A percentile compares a stretch with the other conserved stretches of the same genome.
Conservation (phyloP, 208 protist genomes). For the Novymonas esmeraldas region DNA sequence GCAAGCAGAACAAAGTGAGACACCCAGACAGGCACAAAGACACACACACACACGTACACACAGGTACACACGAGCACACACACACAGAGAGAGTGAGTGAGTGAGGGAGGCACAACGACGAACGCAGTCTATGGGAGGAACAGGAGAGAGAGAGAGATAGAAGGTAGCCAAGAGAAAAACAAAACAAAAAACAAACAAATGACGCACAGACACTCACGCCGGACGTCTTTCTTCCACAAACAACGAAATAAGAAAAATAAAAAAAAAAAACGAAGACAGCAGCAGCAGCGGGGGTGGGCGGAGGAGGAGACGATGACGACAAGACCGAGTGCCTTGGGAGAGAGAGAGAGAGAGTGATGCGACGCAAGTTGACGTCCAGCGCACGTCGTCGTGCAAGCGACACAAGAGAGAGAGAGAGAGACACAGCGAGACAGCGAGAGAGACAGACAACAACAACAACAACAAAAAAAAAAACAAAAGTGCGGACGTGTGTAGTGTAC, state of each 20-base stretch:
- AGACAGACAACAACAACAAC: neutral
- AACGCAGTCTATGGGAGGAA: neutral
- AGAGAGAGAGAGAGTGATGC: neutral
- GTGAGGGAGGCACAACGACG: too few relatives aligned
- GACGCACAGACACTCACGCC: neutral
- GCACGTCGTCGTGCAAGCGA: too few relatives aligned
- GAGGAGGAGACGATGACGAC: neutral
- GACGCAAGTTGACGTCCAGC: too few relatives aligned
- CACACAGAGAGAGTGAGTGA: conserved; percentile 6
- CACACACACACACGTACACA: neutral
- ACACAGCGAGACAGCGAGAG: neutral
- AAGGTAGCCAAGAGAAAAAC: conserved; percentile 1
- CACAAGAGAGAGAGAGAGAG: neutral
- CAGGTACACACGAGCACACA: neutral
- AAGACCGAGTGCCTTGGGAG: neutral
- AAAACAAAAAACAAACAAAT: conserved; percentile 4
- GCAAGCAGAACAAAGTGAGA: too few relatives aligned
- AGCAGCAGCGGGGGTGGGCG: neutral
- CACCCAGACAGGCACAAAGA: neutral
- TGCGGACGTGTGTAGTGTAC: too few relatives aligned
- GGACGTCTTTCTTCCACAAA: too few relatives aligned
- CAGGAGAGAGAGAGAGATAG: conserved; percentile 1
- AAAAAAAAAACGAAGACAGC: neutral
- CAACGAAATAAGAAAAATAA: neutral
- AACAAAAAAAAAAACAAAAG: neutral